These are phyloP conservation scores for Cyclotella cryptica DNA, from an alignment of 108 stramenopile species.

Conservation along the genomic window DNA sequence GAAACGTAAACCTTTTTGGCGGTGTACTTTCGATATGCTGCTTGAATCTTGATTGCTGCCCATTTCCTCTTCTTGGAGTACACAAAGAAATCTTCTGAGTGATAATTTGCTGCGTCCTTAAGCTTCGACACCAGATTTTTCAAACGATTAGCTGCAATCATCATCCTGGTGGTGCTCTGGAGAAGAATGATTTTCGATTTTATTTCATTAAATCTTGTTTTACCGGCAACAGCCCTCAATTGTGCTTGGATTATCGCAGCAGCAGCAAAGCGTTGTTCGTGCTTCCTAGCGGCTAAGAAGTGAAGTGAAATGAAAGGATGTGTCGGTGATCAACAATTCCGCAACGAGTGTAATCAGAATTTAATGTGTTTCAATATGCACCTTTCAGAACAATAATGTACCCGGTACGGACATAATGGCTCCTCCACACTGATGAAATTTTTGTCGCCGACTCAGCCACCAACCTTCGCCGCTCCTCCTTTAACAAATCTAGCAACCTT, in stretches of 20 bases:
- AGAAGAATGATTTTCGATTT: background rate
- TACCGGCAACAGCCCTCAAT: background rate
- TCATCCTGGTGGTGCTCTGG: background rate
- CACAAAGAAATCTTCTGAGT: background rate
- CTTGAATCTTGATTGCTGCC: background rate
- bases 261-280: background rate
- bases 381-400: conserved; percentile 1
- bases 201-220: background rate
- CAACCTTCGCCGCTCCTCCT: background rate
- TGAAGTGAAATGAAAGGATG: background rate
- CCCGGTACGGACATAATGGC: background rate
- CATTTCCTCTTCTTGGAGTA: conserved; percentile 1
- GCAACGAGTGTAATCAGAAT: background rate
- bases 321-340: background rate
- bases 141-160: background rate
- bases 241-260: conserved; percentile 7
- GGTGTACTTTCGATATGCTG: background rate
- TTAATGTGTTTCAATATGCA: background rate
- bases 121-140: background rate
- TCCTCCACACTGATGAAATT: conserved; percentile 2
- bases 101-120: conserved; percentile 2
- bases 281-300: background rate
- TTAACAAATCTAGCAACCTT: background rate
- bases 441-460: background rate
- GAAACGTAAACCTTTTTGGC: background rate